Percentiles rank a stretch among this genome's conserved stretches.
These are phyloP conservation scores for Colletotrichum chrysophilum DNA, from an alignment of 2,329 filamentous ascomycete genomes.

Conservation along the genomic window DNA sequence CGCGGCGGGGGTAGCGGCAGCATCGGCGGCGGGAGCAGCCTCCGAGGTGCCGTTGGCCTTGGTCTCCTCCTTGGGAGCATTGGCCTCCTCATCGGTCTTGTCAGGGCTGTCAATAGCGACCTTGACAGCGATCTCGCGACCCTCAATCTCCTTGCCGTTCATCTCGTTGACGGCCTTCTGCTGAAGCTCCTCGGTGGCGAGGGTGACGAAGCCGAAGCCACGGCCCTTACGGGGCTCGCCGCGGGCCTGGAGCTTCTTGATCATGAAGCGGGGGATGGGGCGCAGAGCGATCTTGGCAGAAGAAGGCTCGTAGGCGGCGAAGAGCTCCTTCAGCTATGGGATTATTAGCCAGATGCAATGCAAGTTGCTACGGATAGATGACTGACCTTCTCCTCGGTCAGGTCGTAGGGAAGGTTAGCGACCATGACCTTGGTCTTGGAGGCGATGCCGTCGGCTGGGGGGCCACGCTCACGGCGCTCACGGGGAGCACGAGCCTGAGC, in stretches of 20 bases:
- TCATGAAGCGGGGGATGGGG: slow-evolving; percentile 99
- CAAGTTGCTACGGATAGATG: not conserved
- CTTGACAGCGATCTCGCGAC: slow-evolving; percentile 99
- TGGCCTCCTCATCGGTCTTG: slow-evolving; percentile 90
- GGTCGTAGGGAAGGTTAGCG: slow-evolving; percentile 97
- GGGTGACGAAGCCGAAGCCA: slow-evolving; percentile 97
- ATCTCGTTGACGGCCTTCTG: slow-evolving; percentile 97
- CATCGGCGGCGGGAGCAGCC: slow-evolving; percentile 27
- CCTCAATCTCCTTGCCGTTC: slow-evolving; percentile 99
- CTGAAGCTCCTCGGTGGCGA: slow-evolving; percentile 93
- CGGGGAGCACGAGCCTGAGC: slow-evolving; percentile 59
- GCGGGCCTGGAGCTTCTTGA: slow-evolving; percentile 99
- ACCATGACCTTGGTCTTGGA: slow-evolving; percentile 99
- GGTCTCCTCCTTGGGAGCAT: slow-evolving; percentile 48
- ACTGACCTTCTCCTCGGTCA: slow-evolving; percentile 93
- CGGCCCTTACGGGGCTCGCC: slow-evolving; percentile 98
- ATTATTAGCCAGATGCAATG: slow-evolving; percentile 24
- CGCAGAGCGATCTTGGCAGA: slow-evolving; percentile 98
- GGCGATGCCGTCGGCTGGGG: slow-evolving; percentile 94
- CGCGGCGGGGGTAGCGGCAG: slow-evolving; percentile 24
- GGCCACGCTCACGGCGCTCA: slow-evolving; percentile 82
- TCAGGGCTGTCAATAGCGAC: slow-evolving; percentile 99
- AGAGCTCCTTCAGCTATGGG: slow-evolving; percentile 91
- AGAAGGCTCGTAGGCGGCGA: slow-evolving; percentile 87
- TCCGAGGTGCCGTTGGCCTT: slow-evolving; percentile 49